phyloP scores from a whole-genome alignment of 1,284 basidiomycete genomes.

The Cutaneotrichosporon curvatum region DNA sequence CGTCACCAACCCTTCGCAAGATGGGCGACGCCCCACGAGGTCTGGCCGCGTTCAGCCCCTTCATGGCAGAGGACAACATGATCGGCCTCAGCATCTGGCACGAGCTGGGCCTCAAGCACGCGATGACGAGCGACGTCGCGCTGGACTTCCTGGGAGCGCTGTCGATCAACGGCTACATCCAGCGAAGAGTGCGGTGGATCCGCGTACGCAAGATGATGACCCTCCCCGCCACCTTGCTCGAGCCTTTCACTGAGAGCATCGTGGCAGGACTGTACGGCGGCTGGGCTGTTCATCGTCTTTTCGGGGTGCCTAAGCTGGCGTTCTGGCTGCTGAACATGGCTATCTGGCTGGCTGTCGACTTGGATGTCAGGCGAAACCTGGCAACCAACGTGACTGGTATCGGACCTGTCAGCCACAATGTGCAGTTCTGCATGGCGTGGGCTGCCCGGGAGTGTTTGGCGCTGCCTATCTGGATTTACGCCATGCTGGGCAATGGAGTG shows the following conservation, averaged over 20 bases:
- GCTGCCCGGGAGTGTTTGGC: slow-evolving; percentile 65
- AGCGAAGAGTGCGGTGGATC: slow-evolving; percentile 84
- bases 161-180: slow-evolving; percentile 69
- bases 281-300: slow-evolving; percentile 54
- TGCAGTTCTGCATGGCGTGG: slow-evolving; percentile 67
- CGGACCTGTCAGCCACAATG: slow-evolving; percentile 53
- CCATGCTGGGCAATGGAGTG: slow-evolving; percentile 70
- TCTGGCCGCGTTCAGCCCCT: slow-evolving; percentile 70
- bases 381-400: slow-evolving; percentile 59
- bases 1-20: slow-evolving; percentile 30
- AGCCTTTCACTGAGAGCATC: slow-evolving; percentile 83
- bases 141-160: slow-evolving; percentile 82
- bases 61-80: slow-evolving; percentile 94
- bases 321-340: slow-evolving; percentile 67
- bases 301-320: slow-evolving; percentile 55
- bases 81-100: slow-evolving; percentile 85
- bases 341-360: slow-evolving; percentile 49
- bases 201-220: slow-evolving; percentile 90
- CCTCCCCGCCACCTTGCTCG: slow-evolving; percentile 67
- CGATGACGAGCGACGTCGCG: slow-evolving; percentile 79
- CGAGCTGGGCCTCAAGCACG: slow-evolving; percentile 74
- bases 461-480: slow-evolving; percentile 75
- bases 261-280: slow-evolving; percentile 60
- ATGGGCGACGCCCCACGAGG: slow-evolving; percentile 45
- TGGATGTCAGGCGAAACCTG: slow-evolving; percentile 34